Evolutionary conservation across 1,139 yeast species (phyloP).

Genomic region (Nakaseomyces bracarensis): DNA sequence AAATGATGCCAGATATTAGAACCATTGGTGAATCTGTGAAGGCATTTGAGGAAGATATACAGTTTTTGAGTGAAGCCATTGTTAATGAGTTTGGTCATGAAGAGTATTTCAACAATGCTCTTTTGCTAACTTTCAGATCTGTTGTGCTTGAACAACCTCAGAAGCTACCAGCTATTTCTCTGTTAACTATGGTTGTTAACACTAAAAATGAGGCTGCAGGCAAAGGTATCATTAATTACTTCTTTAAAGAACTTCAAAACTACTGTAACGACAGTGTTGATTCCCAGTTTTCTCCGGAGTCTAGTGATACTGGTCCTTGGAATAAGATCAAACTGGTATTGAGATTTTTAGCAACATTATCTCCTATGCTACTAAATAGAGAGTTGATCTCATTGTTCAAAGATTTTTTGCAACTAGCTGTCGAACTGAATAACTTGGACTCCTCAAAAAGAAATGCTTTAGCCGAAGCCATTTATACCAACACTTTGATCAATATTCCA

Average conservation of each 20-base stretch:
- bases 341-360: conserved; percentile 59
- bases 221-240: conserved; percentile 57
- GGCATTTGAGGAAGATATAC: conserved; percentile 55
- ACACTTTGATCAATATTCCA: conserved; percentile 61
- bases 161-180: conserved; percentile 63
- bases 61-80: conserved; percentile 57
- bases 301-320: conserved; percentile 55
- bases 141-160: conserved; percentile 84
- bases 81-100: conserved; percentile 63
- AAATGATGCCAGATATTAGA: conserved; percentile 46
- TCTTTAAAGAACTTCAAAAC: conserved; percentile 54
- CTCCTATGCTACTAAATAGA: conserved; percentile 46
- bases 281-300: conserved; percentile 21
- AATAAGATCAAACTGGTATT: conserved; percentile 61
- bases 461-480: conserved; percentile 62
- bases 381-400: conserved; percentile 34
- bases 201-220: conserved; percentile 62
- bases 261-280: conserved; percentile 37
- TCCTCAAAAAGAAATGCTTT: conserved; percentile 43
- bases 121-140: conserved; percentile 58
- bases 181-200: conserved; percentile 63
- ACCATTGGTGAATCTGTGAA: conserved; percentile 59
- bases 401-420: conserved; percentile 48
- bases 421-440: conserved; percentile 42
- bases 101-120: conserved; percentile 50